Percentiles rank a stretch among this genome's conserved stretches.
These are phyloP conservation scores for Bryum argenteum DNA, from an alignment of 225 moss, liverwort and hornwort genomes.

Conservation along the genomic window DNA sequence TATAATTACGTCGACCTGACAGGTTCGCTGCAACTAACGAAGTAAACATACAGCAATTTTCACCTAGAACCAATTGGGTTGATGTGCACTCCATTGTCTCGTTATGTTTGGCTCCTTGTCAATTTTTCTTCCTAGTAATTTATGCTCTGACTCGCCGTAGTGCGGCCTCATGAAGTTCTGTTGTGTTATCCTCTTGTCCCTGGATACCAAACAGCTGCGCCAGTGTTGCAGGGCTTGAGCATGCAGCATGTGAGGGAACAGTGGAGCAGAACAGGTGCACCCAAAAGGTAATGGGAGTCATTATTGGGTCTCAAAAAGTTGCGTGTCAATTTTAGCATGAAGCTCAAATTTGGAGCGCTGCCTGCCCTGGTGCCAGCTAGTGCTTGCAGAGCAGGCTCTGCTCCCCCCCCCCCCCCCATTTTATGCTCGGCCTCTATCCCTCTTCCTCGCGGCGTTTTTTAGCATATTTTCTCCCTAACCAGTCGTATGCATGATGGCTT, in stretches of 20 bases:
- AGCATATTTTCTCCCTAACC: neutral
- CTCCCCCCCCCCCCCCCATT: slow-evolving; percentile 17
- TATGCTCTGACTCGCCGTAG: slow-evolving; percentile 3
- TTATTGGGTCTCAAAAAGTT: neutral
- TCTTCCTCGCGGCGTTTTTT: neutral
- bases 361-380: neutral
- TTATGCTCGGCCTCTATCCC: slow-evolving; percentile 5
- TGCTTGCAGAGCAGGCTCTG: slow-evolving; percentile 7
- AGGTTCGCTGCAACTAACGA: neutral
- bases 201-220: slow-evolving; percentile 25
- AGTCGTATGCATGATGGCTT: neutral
- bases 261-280: slow-evolving; percentile 16
- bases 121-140: neutral
- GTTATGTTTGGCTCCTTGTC: no score
- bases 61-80: no score
- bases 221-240: slow-evolving; percentile 13
- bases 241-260: slow-evolving; percentile 31
- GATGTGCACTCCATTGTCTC: no score
- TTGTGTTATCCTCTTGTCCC: slow-evolving; percentile 28
- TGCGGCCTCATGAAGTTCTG: slow-evolving; percentile 1
- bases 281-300: slow-evolving; percentile 10
- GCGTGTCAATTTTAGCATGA: slow-evolving; percentile 8
- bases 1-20: slow-evolving; percentile 12
- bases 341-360: slow-evolving; percentile 21
- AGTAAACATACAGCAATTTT: neutral